Base-by-base conservation (phyloP, 371 early-diverging fungal genomes). In the Lichtheimia corymbifera region DNA sequence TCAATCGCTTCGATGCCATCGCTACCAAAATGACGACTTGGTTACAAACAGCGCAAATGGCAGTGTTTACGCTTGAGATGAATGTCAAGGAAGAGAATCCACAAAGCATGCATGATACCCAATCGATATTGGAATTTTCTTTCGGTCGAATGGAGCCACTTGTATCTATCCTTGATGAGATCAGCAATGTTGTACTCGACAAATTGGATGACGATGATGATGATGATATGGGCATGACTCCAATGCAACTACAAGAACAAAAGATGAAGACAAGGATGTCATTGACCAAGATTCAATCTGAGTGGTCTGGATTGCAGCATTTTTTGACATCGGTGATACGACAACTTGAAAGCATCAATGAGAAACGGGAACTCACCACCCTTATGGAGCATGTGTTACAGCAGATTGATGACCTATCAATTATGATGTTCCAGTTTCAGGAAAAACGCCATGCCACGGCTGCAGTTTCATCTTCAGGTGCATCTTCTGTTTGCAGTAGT, bases 41-140 rank as follows among this genome's bases (percentile, higher is more conserved):
- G 83, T 64, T 86, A 24, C 79, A 83, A 58, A 70, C 66, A 41
- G 82, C 80, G 20, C 79, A 86, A 55, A 69, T 86, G 63, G 73
- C 82, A 13, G 72, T 86, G 15, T 83, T 82, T 64, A 78, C 79
- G 4, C 68, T 83, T 22, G 80, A 80, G 42, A 68, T 79, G 60
- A 68, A 76, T 50, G 66, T 82, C 6, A 73, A 72, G 28, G 71
- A 79, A 58, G 78, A 70, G 22, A 65, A 65, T 20, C 20, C 53
- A 18, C 65, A 63, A 12, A 62, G 65, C 52, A 18, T 52, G 17
- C 27, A 56, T n/a, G 80, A 80, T 41, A 66, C 74, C 14, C 67
- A 73, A 5, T 68, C 80, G 44, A 71, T 85, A 47, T 70, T 77
- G 17, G 71, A 67, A 1, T 42, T 62, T 20, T 63, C 74, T 35